Conservation (phyloP, 345 rosid species). For the Boechera retrofracta region DNA sequence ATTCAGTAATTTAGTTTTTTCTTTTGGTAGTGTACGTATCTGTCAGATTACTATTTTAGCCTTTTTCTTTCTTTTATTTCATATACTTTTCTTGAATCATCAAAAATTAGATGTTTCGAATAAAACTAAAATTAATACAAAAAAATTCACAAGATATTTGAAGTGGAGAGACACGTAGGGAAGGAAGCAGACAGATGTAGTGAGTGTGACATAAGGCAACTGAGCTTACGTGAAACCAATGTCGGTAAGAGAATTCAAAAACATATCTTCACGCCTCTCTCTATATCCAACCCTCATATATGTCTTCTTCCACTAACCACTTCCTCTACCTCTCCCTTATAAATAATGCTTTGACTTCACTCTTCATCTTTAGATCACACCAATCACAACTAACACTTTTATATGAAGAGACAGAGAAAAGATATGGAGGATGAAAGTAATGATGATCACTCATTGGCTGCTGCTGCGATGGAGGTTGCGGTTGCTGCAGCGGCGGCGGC, state of each 20-base stretch:
- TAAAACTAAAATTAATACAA: background rate
- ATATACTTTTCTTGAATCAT: background rate
- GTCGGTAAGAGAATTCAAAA: constrained; percentile 41
- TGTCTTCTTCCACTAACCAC: constrained; percentile 30
- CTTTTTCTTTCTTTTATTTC: background rate
- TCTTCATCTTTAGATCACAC: constrained; percentile 21
- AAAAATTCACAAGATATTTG: constrained; percentile 9
- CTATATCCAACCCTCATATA: constrained; percentile 37
- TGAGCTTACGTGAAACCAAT: constrained; percentile 36
- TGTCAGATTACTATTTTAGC: background rate
- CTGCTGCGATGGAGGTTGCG: constrained; percentile 43
- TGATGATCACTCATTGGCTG: constrained; percentile 23
- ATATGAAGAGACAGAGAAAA: constrained; percentile 44
- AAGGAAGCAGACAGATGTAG: constrained; percentile 34
- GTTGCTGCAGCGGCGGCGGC: constrained; percentile 20
- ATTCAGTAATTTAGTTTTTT: background rate
- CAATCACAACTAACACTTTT: constrained; percentile 28
- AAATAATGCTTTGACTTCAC: constrained; percentile 43
- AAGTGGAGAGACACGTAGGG: constrained; percentile 17
- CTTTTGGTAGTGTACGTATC: no score
- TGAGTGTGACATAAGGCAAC: constrained; percentile 36
- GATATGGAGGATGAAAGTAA: constrained; percentile 42
- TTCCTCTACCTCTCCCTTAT: constrained; percentile 38
- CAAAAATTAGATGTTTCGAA: background rate
- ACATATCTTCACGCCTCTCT: constrained; percentile 38